Evolutionary conservation across 2,329 filamentous ascomycete species (phyloP).

Genomic region (Beauveria brongniartii): DNA sequence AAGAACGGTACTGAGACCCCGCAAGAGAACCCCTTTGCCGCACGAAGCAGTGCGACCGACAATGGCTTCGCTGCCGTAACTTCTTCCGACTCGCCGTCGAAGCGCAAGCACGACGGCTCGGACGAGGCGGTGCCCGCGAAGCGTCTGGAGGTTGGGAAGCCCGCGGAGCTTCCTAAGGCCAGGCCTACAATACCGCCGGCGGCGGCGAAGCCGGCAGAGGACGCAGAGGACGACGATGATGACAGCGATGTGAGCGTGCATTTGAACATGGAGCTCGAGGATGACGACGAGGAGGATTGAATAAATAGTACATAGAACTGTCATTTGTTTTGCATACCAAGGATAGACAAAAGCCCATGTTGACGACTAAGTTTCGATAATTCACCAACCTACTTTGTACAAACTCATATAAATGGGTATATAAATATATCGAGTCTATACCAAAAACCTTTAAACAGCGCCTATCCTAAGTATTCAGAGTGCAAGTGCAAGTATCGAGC

Average conservation of each 20-base stretch:
- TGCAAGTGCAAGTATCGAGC: background rate
- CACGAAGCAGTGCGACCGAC: constrained; percentile 16
- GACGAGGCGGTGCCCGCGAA: constrained; percentile 28
- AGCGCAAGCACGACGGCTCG: constrained; percentile 32
- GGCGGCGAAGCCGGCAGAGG: constrained; percentile 15
- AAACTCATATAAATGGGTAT: background rate
- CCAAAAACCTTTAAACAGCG: background rate
- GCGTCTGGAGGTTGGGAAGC: constrained; percentile 31
- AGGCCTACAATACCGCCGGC: constrained; percentile 12
- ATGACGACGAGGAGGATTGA: constrained; percentile 32
- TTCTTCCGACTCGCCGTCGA: constrained; percentile 22
- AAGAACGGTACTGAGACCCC: background rate
- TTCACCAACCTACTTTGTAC: background rate
- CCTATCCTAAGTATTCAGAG: background rate
- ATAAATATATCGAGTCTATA: background rate
- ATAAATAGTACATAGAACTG: background rate
- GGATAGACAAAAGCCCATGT: background rate
- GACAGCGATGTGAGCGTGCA: constrained; percentile 48
- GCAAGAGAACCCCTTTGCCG: constrained; percentile 28
- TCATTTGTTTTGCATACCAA: background rate
- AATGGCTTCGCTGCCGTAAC: constrained; percentile 10
- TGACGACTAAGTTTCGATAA: background rate
- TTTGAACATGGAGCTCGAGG: constrained; percentile 52
- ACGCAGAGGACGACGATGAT: constrained; percentile 31
- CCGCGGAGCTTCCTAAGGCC: constrained; percentile 16